phyloP scores from a whole-genome alignment of 2,329 filamentous ascomycete species.

The Ilyonectria robusta region DNA sequence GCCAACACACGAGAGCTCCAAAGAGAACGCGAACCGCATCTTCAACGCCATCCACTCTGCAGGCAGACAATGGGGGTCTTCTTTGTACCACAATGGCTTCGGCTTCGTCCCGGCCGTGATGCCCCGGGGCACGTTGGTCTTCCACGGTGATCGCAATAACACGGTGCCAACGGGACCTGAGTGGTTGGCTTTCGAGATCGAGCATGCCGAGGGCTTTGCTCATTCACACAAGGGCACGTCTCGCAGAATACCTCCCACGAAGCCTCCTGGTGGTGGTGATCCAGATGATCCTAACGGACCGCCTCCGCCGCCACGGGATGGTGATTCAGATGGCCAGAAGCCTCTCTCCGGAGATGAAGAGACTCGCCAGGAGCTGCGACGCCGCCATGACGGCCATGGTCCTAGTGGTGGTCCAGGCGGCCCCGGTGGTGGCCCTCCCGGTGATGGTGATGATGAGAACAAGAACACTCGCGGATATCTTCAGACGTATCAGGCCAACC shows the following conservation, averaged over 20 bases:
- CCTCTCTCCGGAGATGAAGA: slow-evolving; percentile 8
- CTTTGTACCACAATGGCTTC: slow-evolving; percentile 82
- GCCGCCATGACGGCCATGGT: slow-evolving; percentile 11
- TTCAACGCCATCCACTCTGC: slow-evolving; percentile 82
- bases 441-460: slow-evolving; percentile 14
- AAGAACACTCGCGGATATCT: slow-evolving; percentile 67
- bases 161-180: slow-evolving; percentile 68
- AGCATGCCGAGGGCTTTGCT: slow-evolving; percentile 79
- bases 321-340: slow-evolving; percentile 9
- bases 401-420: neutral
- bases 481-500: slow-evolving; percentile 74
- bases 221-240: slow-evolving; percentile 37
- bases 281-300: slow-evolving; percentile 12
- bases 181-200: slow-evolving; percentile 84
- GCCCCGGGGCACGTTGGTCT: slow-evolving; percentile 74
- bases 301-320: slow-evolving; percentile 13
- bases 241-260: neutral
- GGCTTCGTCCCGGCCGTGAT: slow-evolving; percentile 77
- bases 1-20: slow-evolving; percentile 57
- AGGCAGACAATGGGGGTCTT: slow-evolving; percentile 82
- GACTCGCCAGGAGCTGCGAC: slow-evolving; percentile 28
- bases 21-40: slow-evolving; percentile 72
- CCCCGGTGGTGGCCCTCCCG: neutral
- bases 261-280: neutral
- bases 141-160: slow-evolving; percentile 71